Conservation (phyloP, 768 basidiomycete genomes). For the Fomitopsis serialis region DNA sequence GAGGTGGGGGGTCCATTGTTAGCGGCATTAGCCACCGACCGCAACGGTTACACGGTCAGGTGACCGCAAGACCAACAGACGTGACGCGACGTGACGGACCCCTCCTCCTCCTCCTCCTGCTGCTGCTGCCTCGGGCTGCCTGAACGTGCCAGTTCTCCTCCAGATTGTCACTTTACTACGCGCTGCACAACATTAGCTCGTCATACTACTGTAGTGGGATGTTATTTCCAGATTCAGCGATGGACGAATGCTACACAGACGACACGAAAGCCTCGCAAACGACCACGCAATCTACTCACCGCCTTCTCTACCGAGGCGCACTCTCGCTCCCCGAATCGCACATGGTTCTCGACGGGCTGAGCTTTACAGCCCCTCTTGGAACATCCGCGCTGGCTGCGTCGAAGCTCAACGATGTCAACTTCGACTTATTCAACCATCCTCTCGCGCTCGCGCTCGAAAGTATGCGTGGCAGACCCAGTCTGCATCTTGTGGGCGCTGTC, state of each 20-base stretch:
- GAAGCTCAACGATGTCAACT: slow-evolving; percentile 1
- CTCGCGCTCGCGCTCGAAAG: slow-evolving; percentile 71
- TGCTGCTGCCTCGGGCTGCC: too few relatives aligned
- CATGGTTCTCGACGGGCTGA: slow-evolving; percentile 66
- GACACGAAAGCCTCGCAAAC: not conserved
- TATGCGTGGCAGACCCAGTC: slow-evolving; percentile 68
- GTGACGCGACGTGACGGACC: too few relatives aligned
- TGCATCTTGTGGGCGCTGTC: slow-evolving; percentile 53
- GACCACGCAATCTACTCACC: slow-evolving; percentile 26
- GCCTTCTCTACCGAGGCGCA: slow-evolving; percentile 72
- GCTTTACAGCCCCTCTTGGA: slow-evolving; percentile 38
- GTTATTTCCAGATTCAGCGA: too few relatives aligned
- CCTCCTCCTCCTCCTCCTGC: too few relatives aligned
- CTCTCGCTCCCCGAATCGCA: slow-evolving; percentile 71
- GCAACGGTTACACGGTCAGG: too few relatives aligned
- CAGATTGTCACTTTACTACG: too few relatives aligned
- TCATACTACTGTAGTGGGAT: too few relatives aligned
- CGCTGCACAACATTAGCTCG: too few relatives aligned
- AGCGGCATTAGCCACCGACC: too few relatives aligned
- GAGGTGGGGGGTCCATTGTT: too few relatives aligned
- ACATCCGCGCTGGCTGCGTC: not conserved
- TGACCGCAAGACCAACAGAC: too few relatives aligned
- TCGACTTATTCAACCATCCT: slow-evolving; percentile 53
- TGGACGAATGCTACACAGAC: not conserved
- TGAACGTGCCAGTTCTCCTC: too few relatives aligned